These are phyloP conservation scores for Fusarium protoensiforme DNA, from an alignment of 2,329 filamentous ascomycete genomes.

Conservation along the genomic window DNA sequence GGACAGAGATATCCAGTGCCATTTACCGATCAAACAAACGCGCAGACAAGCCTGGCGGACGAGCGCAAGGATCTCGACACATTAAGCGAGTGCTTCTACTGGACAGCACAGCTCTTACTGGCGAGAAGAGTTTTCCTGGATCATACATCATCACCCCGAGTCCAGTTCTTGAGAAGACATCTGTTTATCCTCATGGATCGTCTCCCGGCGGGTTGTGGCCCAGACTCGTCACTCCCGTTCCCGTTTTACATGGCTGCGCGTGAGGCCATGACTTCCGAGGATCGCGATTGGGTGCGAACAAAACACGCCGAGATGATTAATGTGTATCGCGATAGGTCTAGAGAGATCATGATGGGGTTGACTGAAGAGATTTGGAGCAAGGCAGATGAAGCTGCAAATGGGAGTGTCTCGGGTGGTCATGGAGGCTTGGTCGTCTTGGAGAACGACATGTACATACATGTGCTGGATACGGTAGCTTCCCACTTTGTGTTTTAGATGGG, in stretches of 20 bases:
- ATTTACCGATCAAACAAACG: not conserved
- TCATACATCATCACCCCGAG: not conserved
- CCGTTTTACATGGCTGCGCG: not conserved
- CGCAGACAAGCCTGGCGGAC: not conserved
- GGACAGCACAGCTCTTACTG: not conserved
- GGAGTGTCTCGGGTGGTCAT: not conserved
- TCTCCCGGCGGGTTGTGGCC: not conserved
- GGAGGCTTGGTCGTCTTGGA: not conserved
- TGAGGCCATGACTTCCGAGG: not conserved
- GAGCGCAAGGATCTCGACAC: not conserved
- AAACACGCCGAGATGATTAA: constrained; percentile 12
- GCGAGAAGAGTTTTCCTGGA: not conserved
- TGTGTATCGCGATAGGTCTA: not conserved
- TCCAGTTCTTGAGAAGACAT: not conserved
- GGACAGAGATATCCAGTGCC: not conserved
- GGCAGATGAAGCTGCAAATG: not conserved
- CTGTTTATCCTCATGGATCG: not conserved
- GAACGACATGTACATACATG: not conserved
- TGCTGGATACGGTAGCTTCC: not conserved
- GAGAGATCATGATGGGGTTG: constrained; percentile 12
- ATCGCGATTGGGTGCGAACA: not conserved
- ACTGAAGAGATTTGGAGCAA: constrained; percentile 17
- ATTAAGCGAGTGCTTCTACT: not conserved
- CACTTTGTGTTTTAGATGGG: not conserved
- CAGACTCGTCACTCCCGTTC: not conserved